Conservation (phyloP, 1,284 basidiomycete genomes). For the Tranzscheliella williamsii region DNA sequence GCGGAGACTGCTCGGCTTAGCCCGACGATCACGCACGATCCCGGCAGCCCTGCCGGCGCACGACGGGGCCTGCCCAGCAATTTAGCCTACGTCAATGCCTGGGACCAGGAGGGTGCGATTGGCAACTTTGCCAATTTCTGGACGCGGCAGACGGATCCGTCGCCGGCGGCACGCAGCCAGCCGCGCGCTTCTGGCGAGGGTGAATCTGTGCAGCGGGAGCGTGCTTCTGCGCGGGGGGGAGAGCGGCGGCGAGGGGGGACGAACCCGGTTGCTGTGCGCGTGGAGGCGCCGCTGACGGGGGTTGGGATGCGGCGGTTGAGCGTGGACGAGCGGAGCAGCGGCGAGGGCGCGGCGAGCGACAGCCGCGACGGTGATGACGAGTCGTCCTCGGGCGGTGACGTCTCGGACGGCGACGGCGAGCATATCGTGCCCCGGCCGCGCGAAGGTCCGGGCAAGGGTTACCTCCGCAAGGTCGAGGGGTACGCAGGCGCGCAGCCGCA, state of each 20-base stretch:
- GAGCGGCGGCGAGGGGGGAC: not conserved
- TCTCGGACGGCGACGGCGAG: conserved; percentile 7
- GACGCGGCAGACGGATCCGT: conserved; percentile 12
- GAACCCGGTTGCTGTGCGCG: not conserved
- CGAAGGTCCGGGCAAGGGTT: conserved; percentile 20
- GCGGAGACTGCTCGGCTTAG: conserved; percentile 1
- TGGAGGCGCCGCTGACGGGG: conserved; percentile 18
- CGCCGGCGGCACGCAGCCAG: conserved; percentile 4
- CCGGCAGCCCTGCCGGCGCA: not conserved
- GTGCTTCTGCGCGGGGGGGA: not conserved
- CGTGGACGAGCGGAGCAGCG: conserved; percentile 5
- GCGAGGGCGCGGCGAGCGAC: conserved; percentile 30
- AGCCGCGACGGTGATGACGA: conserved; percentile 52
- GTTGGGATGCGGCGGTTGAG: conserved; percentile 4
- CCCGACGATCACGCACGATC: not conserved
- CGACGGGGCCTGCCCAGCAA: conserved; percentile 30
- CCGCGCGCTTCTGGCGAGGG: not conserved
- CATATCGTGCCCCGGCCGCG: conserved; percentile 7
- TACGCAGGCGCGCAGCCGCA: conserved; percentile 20
- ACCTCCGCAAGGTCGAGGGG: conserved; percentile 35
- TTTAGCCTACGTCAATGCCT: conserved; percentile 43
- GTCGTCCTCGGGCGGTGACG: conserved; percentile 34
- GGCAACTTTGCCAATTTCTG: conserved; percentile 25
- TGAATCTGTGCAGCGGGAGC: not conserved
- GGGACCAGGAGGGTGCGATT: conserved; percentile 44